Percentiles rank a stretch among this genome's conserved stretches.
Evolutionary conservation across 2,329 filamentous ascomycete genomes (phyloP).

Genomic region (Aspergillus sp.): DNA sequence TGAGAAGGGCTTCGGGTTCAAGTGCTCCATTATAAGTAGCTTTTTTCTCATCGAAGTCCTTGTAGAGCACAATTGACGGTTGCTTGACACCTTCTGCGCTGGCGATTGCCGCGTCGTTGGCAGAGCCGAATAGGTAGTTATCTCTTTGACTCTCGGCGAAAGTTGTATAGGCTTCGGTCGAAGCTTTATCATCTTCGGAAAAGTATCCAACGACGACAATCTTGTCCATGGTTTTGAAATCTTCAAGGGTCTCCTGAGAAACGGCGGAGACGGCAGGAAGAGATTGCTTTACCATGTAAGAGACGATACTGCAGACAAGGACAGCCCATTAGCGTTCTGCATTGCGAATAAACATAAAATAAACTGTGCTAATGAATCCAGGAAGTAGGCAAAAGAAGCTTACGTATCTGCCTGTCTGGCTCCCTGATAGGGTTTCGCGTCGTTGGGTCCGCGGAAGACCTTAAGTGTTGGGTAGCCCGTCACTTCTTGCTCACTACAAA

Average conservation of each 20-base stretch:
- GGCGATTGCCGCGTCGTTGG: conserved; percentile 78
- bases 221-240: conserved; percentile 98
- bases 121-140: conserved; percentile 87
- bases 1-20: conserved; percentile 73
- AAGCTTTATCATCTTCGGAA: conserved; percentile 73
- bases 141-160: conserved; percentile 78
- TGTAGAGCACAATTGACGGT: conserved; percentile 91
- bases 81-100: conserved; percentile 86
- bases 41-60: conserved; percentile 97
- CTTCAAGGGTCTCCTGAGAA: conserved; percentile 77
- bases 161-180: conserved; percentile 78
- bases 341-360: neutral
- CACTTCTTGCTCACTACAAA: conserved; percentile 86
- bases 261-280: conserved; percentile 87
- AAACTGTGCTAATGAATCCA: no score
- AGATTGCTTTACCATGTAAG: conserved; percentile 98
- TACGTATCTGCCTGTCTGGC: conserved; percentile 79
- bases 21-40: conserved; percentile 78
- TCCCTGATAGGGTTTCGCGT: conserved; percentile 78
- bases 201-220: conserved; percentile 92
- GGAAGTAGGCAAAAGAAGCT: conserved; percentile 24
- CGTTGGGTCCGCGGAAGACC: conserved; percentile 91
- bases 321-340: conserved; percentile 21
- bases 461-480: conserved; percentile 99
- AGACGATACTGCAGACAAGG: conserved; percentile 54